These are phyloP conservation scores for Pseudisothecium myosuroides DNA, from an alignment of 225 moss, liverwort and hornwort species.

Conservation along the genomic window DNA sequence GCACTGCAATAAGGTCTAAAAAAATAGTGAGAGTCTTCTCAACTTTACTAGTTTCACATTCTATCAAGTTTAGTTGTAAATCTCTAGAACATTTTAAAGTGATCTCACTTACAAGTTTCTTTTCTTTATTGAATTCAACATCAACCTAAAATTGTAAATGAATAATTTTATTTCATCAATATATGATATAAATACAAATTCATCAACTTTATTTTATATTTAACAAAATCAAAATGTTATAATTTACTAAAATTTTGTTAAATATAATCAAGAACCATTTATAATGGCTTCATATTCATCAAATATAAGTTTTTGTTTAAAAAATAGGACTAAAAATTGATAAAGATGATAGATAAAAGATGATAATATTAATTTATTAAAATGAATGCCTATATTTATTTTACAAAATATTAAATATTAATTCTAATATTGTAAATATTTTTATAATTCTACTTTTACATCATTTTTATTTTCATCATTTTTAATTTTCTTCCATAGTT, in stretches of 20 bases:
- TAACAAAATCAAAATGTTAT: not conserved
- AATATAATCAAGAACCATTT: not conserved
- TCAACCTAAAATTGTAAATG: slow-evolving; percentile 22
- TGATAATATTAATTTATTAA: not conserved
- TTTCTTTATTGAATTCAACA: slow-evolving; percentile 56
- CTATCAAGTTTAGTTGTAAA: slow-evolving; percentile 52
- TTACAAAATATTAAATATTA: not conserved
- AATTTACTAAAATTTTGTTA: no score
- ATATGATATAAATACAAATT: no score
- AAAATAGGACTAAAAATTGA: not conserved
- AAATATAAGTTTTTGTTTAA: not conserved
- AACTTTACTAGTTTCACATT: slow-evolving; percentile 42
- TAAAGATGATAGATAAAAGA: not conserved
- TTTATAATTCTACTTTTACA: not conserved
- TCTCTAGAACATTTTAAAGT: slow-evolving; percentile 30
- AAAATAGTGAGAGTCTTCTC: slow-evolving; percentile 50
- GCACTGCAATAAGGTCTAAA: slow-evolving; percentile 46
- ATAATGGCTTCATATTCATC: not conserved
- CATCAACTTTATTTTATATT: no score
- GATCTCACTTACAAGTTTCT: slow-evolving; percentile 41
- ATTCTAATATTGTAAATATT: not conserved
- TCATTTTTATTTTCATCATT: not conserved
- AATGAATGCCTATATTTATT: not conserved
- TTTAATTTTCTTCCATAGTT: not conserved
- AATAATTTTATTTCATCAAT: not conserved